These are phyloP conservation scores for Quercus lobata DNA, from an alignment of 331 rosid genomes.

Conservation along the genomic window DNA sequence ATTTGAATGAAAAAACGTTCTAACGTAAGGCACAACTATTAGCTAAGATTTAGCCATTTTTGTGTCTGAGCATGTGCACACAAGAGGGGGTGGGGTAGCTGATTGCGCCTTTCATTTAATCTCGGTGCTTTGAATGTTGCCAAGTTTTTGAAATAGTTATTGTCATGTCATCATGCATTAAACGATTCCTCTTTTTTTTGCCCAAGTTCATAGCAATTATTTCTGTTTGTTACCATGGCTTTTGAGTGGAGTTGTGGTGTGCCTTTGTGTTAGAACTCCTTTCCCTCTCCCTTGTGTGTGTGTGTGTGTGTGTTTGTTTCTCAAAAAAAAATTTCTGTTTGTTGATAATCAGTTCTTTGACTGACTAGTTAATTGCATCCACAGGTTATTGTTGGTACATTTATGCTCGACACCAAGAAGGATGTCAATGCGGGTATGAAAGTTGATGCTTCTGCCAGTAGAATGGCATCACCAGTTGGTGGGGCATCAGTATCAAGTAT, in stretches of 20 bases:
- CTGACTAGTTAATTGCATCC: slow-evolving; percentile 6
- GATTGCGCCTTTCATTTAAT: not conserved
- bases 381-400: slow-evolving; percentile 90
- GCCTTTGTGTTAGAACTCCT: no score
- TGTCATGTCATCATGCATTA: not conserved
- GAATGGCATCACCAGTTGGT: slow-evolving; percentile 63
- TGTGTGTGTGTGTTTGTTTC: no score
- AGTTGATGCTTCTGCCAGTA: slow-evolving; percentile 61
- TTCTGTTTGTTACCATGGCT: no score
- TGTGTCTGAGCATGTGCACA: not conserved
- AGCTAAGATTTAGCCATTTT: not conserved
- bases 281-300: no score
- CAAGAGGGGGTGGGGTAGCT: not conserved
- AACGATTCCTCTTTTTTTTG: not conserved
- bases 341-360: not conserved
- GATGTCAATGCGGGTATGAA: slow-evolving; percentile 49
- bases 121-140: not conserved
- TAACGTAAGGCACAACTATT: not conserved
- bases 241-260: no score
- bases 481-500: slow-evolving; percentile 47
- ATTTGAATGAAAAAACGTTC: not conserved
- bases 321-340: no score
- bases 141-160: not conserved
- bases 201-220: not conserved
- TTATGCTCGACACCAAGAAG: slow-evolving; percentile 64